Base-by-base conservation (phyloP, 1,284 basidiomycete genomes). In the Puccinia hordei region DNA sequence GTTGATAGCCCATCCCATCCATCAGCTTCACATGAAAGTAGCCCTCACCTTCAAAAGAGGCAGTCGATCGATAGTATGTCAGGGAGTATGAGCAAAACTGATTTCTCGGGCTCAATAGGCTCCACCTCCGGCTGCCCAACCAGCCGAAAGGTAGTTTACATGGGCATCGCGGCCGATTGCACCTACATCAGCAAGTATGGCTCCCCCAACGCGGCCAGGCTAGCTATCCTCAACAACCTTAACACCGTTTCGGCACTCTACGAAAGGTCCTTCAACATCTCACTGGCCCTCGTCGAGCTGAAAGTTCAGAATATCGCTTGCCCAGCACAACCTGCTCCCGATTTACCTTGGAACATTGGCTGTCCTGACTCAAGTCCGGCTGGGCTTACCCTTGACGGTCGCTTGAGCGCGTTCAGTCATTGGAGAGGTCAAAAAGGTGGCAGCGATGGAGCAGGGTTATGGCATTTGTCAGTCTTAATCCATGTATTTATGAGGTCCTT, bases 1-100 rank as follows among this genome's bases (percentile, higher is more conserved):
- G 59, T 35, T 33, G 27, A 91, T 15, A 81, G 81, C 12, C 81
- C 82, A 65, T 87, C 88, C 82, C 77, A 90, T 90, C 90, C 90
- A 82, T 81, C 38, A 12, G 38, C 38, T 41, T 41, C 12, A 12
- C 38, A 41, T 41, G 38, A 12, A 41, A 88, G 86, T n/a, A 66
- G 55, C 35, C 38, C 44, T 8, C 51, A 61, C 57, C 19, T 80
- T 80, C 83, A 90, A 91, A 87, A 88, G 90, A 35, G 87, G 87
- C 10, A 89, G 88, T 49, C 82, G 81, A 27, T 71, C 22, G 30
- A 83, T 83, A 57, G 83, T 82, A 74, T 63, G 82, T 53, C 81
- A 82, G 12, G 82, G 81, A 35, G 68, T n/a, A 49, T 53, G 41
- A 22, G 27, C 17, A 46, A 49, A 81, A 93, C 38, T 8, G 61